Evolutionary conservation across 1,284 basidiomycete species (phyloP).

Genomic region (Mycosarcoma maydis): DNA sequence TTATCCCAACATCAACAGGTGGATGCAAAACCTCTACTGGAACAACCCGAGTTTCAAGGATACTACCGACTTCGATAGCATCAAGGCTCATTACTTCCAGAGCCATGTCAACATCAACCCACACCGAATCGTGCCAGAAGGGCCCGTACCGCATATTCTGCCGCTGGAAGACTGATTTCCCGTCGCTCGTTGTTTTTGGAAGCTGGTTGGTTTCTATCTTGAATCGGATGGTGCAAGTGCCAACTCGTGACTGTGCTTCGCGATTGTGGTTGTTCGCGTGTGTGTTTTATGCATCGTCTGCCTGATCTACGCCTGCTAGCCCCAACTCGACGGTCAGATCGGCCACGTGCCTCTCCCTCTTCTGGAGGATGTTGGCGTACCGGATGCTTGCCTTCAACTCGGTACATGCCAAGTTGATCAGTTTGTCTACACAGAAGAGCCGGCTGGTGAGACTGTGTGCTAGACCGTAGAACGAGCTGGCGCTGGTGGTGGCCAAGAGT

Average conservation of each 20-base stretch:
- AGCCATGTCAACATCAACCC: conserved; percentile 65
- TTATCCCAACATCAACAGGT: conserved; percentile 60
- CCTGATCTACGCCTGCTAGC: background rate
- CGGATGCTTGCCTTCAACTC: conserved; percentile 76
- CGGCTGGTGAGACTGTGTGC: conserved; percentile 86
- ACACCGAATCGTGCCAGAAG: conserved; percentile 57
- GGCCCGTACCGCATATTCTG: conserved; percentile 58
- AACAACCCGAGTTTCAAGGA: conserved; percentile 84
- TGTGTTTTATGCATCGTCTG: background rate
- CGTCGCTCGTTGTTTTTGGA: no score
- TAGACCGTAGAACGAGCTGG: conserved; percentile 82
- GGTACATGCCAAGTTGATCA: conserved; percentile 72
- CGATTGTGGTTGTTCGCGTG: background rate
- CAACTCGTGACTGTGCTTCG: no score
- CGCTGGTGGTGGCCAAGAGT: conserved; percentile 74
- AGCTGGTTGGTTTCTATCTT: no score
- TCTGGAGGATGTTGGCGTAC: conserved; percentile 76
- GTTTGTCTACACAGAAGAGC: conserved; percentile 89
- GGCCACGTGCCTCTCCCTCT: conserved; percentile 72
- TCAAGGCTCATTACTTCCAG: conserved; percentile 68
- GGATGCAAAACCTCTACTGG: conserved; percentile 92
- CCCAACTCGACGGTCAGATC: conserved; percentile 37
- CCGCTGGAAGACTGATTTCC: conserved; percentile 51
- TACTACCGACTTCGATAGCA: conserved; percentile 80
- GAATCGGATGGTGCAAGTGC: no score